These are phyloP conservation scores for Exophiala sideris DNA, from an alignment of 2,329 filamentous ascomycete species.

Conservation along the genomic window DNA sequence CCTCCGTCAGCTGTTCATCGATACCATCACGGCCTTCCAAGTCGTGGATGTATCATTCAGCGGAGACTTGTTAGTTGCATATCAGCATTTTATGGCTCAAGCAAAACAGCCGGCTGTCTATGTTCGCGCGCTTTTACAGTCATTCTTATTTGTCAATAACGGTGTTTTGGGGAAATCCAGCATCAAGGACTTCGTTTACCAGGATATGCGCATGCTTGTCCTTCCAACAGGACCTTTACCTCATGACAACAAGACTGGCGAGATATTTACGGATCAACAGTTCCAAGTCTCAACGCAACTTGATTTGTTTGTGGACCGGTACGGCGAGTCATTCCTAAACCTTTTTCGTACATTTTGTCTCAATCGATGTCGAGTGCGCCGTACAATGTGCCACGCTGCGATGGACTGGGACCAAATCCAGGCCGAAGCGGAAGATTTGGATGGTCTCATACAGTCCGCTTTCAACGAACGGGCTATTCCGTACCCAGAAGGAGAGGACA, in stretches of 20 bases:
- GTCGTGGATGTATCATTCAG: conserved; percentile 49
- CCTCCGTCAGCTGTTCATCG: conserved; percentile 67
- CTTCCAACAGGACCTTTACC: conserved; percentile 69
- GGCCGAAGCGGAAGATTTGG: conserved; percentile 70
- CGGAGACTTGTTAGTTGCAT: conserved; percentile 54
- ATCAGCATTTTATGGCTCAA: conserved; percentile 70
- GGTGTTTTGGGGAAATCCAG: conserved; percentile 65
- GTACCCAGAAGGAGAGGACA: conserved; percentile 48
- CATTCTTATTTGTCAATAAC: conserved; percentile 70
- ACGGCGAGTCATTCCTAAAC: conserved; percentile 71
- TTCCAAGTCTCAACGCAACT: conserved; percentile 71
- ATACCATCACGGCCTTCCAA: conserved; percentile 66
- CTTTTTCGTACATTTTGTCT: conserved; percentile 81
- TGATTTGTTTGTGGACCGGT: conserved; percentile 61
- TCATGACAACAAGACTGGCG: conserved; percentile 69
- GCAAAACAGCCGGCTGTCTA: conserved; percentile 81
- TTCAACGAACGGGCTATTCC: conserved; percentile 60
- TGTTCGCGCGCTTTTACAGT: conserved; percentile 74
- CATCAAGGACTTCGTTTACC: conserved; percentile 71
- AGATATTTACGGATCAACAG: conserved; percentile 68
- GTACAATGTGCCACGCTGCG: conserved; percentile 81
- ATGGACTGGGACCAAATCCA: conserved; percentile 82
- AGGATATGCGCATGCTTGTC: conserved; percentile 74
- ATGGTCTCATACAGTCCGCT: conserved; percentile 62
- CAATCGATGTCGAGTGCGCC: conserved; percentile 83